phyloP scores from a whole-genome alignment of 352 stramenopile genomes.

The Phytopythium oedochilum region DNA sequence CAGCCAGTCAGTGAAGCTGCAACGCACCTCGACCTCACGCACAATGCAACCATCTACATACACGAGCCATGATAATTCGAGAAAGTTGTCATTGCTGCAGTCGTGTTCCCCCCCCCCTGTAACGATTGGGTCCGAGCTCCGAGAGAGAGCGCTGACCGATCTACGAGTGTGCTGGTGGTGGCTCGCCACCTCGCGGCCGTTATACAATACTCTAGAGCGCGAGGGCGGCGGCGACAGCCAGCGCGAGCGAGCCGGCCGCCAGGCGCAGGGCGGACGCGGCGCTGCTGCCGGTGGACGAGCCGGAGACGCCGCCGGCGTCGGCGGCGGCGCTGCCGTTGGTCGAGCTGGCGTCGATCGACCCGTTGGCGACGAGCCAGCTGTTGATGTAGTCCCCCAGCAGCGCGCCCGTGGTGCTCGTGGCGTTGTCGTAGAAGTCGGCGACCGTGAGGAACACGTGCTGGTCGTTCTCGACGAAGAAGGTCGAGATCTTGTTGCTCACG shows the following conservation, averaged over 20 bases:
- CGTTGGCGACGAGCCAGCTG: slow-evolving; percentile 32
- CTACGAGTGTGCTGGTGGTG: too few relatives aligned
- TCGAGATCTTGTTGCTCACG: slow-evolving; percentile 38
- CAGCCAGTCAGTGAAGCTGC: too few relatives aligned
- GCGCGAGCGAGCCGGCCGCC: neutral
- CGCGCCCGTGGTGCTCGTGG: slow-evolving; percentile 29
- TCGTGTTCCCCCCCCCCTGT: too few relatives aligned
- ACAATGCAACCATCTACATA: too few relatives aligned
- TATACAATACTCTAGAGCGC: slow-evolving; percentile 7
- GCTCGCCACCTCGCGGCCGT: neutral
- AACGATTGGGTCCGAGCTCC: too few relatives aligned
- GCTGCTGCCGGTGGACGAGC: slow-evolving; percentile 10
- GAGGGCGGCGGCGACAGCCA: neutral
- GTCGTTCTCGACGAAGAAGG: slow-evolving; percentile 39
- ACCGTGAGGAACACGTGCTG: slow-evolving; percentile 50
- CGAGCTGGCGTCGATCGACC: slow-evolving; percentile 20
- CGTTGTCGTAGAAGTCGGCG: slow-evolving; percentile 43
- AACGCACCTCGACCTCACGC: too few relatives aligned
- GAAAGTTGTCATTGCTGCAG: too few relatives aligned
- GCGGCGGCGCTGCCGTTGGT: slow-evolving; percentile 9
- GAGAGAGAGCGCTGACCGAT: too few relatives aligned
- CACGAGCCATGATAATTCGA: too few relatives aligned
- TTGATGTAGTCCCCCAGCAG: slow-evolving; percentile 28
- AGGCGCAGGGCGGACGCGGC: neutral
- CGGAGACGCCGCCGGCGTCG: slow-evolving; percentile 9